Evolutionary conservation across 441 rosid genomes (phyloP), one percentile per base, ranked within the genome.

Genomic region (Isatis lusitanica): DNA sequence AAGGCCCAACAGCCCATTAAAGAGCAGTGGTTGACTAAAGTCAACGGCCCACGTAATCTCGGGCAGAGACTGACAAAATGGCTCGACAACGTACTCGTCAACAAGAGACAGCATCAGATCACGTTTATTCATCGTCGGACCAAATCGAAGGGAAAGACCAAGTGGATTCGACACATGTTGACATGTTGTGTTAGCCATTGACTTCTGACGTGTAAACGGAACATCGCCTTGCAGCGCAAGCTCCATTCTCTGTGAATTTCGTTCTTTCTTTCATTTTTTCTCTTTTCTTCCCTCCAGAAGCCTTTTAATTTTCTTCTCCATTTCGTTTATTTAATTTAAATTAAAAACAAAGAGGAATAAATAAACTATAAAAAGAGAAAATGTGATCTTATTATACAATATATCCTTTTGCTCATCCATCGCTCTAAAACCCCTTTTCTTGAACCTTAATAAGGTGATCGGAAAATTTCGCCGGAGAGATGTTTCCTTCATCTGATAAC

Each of bases 401-500:
- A n/a, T n/a, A n/a, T n/a, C n/a, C n/a, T n/a, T n/a, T n/a, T n/a
- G n/a, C 24, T 21, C 24, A 21, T 21, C 24, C 24, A 21, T 21
- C 24, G 24, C 24, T 21, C 24, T 21, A 21, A 21, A 21, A 21
- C 24, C 24, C 24, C 24, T 21, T 21, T 21, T 21, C 24, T 21
- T 21, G 24, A 21, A 21, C 2, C 24, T 21, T 21, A n/a, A n/a
- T 21, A 21, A 21, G 24, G 24, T 21, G 24, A 21, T 21, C 24
- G 24, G 24, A 21, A 2, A 21, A 21, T 21, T 21, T 21, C 24
- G 24, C 24, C 24, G 24, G 24, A 21, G 11, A 66, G 58, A 81
- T 84, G 84, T 79, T 84, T 69, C 52, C 79, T 47, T 63, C 71
- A 4, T 58, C 79, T 0, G 75, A 73, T 13, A 55, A 68, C 5